Evolutionary conservation across 768 basidiomycete species (phyloP).

Genomic region (Pisolithus microcarpus): DNA sequence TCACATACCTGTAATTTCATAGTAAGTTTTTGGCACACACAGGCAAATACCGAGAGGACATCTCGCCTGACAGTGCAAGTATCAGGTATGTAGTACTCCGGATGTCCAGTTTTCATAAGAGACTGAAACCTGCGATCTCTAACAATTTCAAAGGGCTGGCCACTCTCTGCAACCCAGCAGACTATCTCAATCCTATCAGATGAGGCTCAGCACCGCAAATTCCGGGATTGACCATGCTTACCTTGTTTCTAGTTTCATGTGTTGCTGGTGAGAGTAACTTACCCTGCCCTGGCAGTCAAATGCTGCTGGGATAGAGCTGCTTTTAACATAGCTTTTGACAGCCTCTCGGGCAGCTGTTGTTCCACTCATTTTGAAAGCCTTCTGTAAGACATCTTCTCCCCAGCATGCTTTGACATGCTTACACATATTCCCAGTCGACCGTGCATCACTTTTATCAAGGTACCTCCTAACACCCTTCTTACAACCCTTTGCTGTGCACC

Average conservation of each 20-base stretch:
- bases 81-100: conserved; percentile 12
- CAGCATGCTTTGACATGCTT: not conserved
- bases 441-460: conserved; percentile 18
- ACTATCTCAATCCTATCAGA: conserved; percentile 17
- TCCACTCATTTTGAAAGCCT: not conserved
- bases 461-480: conserved; percentile 13
- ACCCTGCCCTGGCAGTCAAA: conserved; percentile 1
- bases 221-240: not conserved
- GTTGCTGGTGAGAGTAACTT: conserved; percentile 16
- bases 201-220: not conserved
- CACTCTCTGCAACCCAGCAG: conserved; percentile 17
- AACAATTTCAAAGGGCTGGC: conserved; percentile 18
- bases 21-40: not conserved
- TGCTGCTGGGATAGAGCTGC: conserved; percentile 8
- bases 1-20: not conserved
- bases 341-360: not conserved
- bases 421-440: conserved; percentile 1
- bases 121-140: conserved; percentile 13
- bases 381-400: not conserved
- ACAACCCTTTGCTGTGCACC: conserved; percentile 17
- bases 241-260: conserved; percentile 1
- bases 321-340: conserved; percentile 2
- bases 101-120: conserved; percentile 10
- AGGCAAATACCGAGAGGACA: conserved; percentile 10
- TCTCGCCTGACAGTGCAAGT: conserved; percentile 15